These are phyloP conservation scores for Pseudevernia furfuracea DNA, from an alignment of 495 filamentous ascomycete genomes.

Conservation along the genomic window DNA sequence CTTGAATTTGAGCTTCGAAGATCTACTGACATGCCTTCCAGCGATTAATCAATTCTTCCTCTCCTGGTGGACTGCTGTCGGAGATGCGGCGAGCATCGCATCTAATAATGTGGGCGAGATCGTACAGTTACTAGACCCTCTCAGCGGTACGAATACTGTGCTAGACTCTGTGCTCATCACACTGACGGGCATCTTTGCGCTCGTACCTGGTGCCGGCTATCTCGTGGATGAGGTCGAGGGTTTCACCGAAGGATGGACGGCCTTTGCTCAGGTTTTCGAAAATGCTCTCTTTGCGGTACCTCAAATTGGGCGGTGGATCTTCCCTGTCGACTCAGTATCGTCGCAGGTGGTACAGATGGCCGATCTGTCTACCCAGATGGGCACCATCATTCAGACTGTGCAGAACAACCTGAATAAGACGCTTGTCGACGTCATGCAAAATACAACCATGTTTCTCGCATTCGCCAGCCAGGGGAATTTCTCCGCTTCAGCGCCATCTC, in stretches of 20 bases:
- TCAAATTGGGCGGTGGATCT: slow-evolving; percentile 22
- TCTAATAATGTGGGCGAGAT: slow-evolving; percentile 20
- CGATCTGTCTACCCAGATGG: slow-evolving; percentile 15
- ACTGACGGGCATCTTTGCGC: slow-evolving; percentile 19
- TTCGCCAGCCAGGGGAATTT: slow-evolving; percentile 24
- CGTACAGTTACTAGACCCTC: slow-evolving; percentile 18
- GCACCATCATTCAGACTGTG: slow-evolving; percentile 16
- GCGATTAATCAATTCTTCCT: slow-evolving; percentile 24
- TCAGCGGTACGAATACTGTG: slow-evolving; percentile 12
- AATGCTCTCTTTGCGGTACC: slow-evolving; percentile 18
- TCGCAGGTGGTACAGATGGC: slow-evolving; percentile 19
- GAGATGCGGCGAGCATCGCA: slow-evolving; percentile 12
- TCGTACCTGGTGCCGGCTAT: slow-evolving; percentile 15
- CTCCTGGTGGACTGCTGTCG: slow-evolving; percentile 24
- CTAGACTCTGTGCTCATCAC: slow-evolving; percentile 20
- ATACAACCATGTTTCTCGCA: slow-evolving; percentile 14
- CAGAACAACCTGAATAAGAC: slow-evolving; percentile 23
- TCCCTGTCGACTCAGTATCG: slow-evolving; percentile 14
- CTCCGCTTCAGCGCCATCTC: slow-evolving; percentile 18
- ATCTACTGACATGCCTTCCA: not conserved
- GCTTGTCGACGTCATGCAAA: slow-evolving; percentile 18
- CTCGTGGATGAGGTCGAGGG: not conserved
- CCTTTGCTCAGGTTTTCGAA: slow-evolving; percentile 13
- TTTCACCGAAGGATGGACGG: slow-evolving; percentile 5
- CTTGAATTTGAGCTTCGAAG: not conserved